Evolutionary conservation across 768 basidiomycete species (phyloP), one percentile per base, ranked within the genome.

Genomic region (Podaxis sp.): DNA sequence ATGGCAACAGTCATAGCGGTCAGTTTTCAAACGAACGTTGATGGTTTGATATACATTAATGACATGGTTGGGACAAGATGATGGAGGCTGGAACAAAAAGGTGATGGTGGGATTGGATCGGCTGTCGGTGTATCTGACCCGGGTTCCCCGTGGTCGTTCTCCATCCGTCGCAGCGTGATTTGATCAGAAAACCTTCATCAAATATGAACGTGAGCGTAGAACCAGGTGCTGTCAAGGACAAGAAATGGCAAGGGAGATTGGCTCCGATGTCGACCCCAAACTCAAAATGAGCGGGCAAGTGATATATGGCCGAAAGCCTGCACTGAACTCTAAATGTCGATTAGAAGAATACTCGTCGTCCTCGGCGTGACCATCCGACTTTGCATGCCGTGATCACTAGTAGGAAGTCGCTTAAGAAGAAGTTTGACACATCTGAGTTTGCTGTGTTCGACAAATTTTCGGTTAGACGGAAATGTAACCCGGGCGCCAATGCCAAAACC

Each of bases 21-120:
- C 30, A 12, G 26, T 42, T 38, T 17, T 7, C 11, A 15, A 17
- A 13, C 12, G 2, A 28, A 1, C 22, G 39, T 52, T 52, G 59
- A 60, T 38, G 52, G 59, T 39, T 55, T 51, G 57, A 58, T 49
- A 17, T 12, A 12, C 26, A 36, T 36, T 48, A 13, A n/a, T 9
- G 17, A n/a, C 13, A 17, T 46, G 26, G 46, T 48, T n/a, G 15
- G 19, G 24, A 38, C 33, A 51, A 39, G 36, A 40, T 40, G 13
- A 24, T 33, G 39, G 38, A 40, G 22, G 8, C 36, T 56, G 56
- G 42, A 46, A 24, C 12, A 11, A 36, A 22, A 22, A 40, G 15
- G 54, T 56, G 59, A 26, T 60, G 51, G 39, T 39, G 59, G 42
- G 46, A 71, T 70, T 59, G 65, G 66, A 15, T 49, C 63, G 44